Evolutionary conservation across 257 asterid species (phyloP), one percentile per base, ranked within the genome.

Genomic region (Ocimum tenuiflorum): DNA sequence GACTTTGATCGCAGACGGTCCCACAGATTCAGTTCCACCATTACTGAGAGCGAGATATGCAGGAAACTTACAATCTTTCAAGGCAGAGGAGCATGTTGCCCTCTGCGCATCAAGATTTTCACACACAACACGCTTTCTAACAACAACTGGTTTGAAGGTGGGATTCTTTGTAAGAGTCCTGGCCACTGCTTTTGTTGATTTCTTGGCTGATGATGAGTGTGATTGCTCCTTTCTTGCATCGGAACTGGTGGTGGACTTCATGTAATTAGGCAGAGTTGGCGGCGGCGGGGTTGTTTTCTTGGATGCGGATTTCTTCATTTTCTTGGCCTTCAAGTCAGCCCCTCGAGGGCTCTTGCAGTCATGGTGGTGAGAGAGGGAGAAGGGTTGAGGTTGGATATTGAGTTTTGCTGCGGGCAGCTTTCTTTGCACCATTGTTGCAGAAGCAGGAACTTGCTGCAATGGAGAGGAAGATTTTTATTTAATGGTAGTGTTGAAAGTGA

Each of bases 221-320:
- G 36, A 79, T n/a, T n/a, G n/a, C 74, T 86, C 94, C 71, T 83
- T 88, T 45, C 91, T 81, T 11, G 98, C 95, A 66, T 81, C 91
- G 7, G 83, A 91, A 60, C 98, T 81, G 72, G 86, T 75, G 47
- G 98, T 91, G 71, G 95, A 63, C 82, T 84, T 89, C 98, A 91
- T 91, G 80, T 91, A 89, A 59, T 87, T 91, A 11, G 96, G 96
- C 22, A 6, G 60, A 18, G 46, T 14, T 41, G 58, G 80, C 15
- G 57, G 49, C 72, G 49, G 73, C 61, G 50, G 83, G n/a, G 23
- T 6, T 85, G 67, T 14, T 82, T 88, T 46, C 75, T 76, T 29
- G 56, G 63, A 43, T 46, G 82, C 76, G 12, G 95, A 82, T 78
- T 85, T 90, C 85, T 83, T 90, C 94, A 88, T 88, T 35, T 75